These are phyloP conservation scores for Nakazawaea molendinolei DNA, from an alignment of 805 yeast genomes.

Conservation along the genomic window DNA sequence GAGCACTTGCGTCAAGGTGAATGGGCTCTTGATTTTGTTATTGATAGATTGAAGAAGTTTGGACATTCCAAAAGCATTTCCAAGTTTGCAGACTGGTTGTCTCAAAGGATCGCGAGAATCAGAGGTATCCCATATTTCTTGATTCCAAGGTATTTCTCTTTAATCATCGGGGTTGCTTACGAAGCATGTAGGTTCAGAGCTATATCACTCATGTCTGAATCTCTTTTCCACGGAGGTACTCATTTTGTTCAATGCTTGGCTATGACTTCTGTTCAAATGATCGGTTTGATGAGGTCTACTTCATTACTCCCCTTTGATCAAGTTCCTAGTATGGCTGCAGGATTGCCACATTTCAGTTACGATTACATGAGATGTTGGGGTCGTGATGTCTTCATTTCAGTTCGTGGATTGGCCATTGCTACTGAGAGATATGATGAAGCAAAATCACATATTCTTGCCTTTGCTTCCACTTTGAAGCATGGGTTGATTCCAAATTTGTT, in stretches of 20 bases:
- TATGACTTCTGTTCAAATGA: constrained; percentile 81
- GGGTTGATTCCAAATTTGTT: constrained; percentile 90
- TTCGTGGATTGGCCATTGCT: constrained; percentile 73
- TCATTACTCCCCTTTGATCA: constrained; percentile 60
- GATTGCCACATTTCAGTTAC: constrained; percentile 87
- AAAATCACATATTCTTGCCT: constrained; percentile 70
- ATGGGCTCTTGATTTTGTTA: constrained; percentile 84
- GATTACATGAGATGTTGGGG: constrained; percentile 99
- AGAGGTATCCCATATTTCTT: constrained; percentile 69
- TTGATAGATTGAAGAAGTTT: constrained; percentile 55
- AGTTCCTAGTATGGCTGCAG: constrained; percentile 86
- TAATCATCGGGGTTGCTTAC: constrained; percentile 76
- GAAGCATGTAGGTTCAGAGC: constrained; percentile 74
- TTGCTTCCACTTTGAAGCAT: constrained; percentile 88
- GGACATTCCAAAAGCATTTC: constrained; percentile 37
- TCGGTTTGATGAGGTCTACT: constrained; percentile 65
- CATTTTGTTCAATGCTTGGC: constrained; percentile 75
- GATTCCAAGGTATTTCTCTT: constrained; percentile 81
- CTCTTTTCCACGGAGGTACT: constrained; percentile 51
- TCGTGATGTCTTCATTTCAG: constrained; percentile 85
- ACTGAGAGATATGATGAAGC: constrained; percentile 80
- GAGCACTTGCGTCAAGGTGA: constrained; percentile 73
- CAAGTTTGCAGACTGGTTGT: constrained; percentile 65
- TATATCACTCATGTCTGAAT: constrained; percentile 44
- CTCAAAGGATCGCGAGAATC: constrained; percentile 54